Base-by-base conservation (phyloP, 306 rosid genomes). In the Pterocarpus macrocarpus region DNA sequence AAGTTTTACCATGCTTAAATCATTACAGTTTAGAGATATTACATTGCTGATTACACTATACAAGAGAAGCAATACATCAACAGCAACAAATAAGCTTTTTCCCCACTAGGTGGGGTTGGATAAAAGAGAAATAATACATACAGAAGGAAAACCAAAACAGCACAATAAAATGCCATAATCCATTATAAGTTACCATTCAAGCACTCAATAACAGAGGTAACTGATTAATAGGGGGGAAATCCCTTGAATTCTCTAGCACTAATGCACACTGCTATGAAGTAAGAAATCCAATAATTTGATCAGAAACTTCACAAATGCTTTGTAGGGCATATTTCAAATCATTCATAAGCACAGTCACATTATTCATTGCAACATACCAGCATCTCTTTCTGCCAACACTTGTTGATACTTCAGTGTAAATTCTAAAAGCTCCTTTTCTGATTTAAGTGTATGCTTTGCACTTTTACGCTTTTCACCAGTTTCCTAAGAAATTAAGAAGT, bases 371-470 rank as follows among this genome's bases (percentile, higher is more conserved):
- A 73, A 86, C 84, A 83, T 84, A 90, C 99, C 97, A 44, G 90
- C 81, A 88, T 95, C 99, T 88, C 97, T 95, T 90, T 95, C 99
- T 2, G 89, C 82, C 82, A 90, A 86, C 75, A 89, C 98, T 82
- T 91, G 97, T 73, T 95, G 97, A 85, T 95, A 95, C 90, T 89
- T 95, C 84, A 95, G 88, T 28, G 95, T 84, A 81, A 90, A 93
- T 85, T 91, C 98, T 58, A 95, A 83, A 69, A 93, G 92, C 84
- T 95, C 99, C 90, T 91, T 91, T 73, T 95, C 99, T 80, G 97
- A 87, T 86, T 91, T 93, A 72, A 90, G 90, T 64, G 87, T 75
- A 64, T 93, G 93, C 92, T 93, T 95, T 66, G 86, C 80, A 87
- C 70, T 90, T 86, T 91, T 95, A 34, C 97, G 92, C 73, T 91